Base-by-base conservation (phyloP, 2,329 filamentous ascomycete genomes). In the Aphanoascus verrucosus region DNA sequence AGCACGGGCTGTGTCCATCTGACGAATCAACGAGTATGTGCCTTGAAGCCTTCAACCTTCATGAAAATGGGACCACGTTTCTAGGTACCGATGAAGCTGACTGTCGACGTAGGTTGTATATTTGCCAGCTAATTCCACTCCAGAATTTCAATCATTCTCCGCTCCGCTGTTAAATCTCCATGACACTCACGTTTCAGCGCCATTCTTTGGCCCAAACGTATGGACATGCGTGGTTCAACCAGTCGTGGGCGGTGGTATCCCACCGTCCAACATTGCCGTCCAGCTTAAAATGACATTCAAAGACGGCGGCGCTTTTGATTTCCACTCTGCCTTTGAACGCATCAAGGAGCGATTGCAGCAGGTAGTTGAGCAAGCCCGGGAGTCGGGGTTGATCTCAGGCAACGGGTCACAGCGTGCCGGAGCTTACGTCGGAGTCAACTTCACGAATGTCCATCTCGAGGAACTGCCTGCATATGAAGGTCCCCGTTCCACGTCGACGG, bases 241-340 rank as follows among this genome's bases (percentile, higher is more conserved):
- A 1, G 87, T 94, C 20, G 74, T 84, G 0, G 86, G 86, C 35
- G 93, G 93, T 37, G 87, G 88, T 48, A 86, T 96, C 49, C 87
- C 90, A 0, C 72, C 84, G 4, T 76, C 84, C 19, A 78, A 88
- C 57, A 78, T 84, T 15, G 81, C 83, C 28, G 76, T 95, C 42
- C 88, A 93, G 63, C 69, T 94, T 60, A 89, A 86, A 66, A 78
- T 96, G 62, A 89, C 84, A 19, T 97, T 97, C 75, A 90, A 89
- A 65, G 90, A 97, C 58, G 91, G 91, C 42, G 91, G 91, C n/a
- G 90, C 90, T 55, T 93, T 86, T 67, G 89, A 95, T 61, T 97
- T 94, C 65, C 84, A 90, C 62, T 80, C 81, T 49, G 81, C 81
- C 50, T 95, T 90, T 64, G 88, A 94, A 62, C 78, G 85, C 53